Conservation (phyloP, 768 basidiomycete genomes). For the Cystofilobasidium capitatum region DNA sequence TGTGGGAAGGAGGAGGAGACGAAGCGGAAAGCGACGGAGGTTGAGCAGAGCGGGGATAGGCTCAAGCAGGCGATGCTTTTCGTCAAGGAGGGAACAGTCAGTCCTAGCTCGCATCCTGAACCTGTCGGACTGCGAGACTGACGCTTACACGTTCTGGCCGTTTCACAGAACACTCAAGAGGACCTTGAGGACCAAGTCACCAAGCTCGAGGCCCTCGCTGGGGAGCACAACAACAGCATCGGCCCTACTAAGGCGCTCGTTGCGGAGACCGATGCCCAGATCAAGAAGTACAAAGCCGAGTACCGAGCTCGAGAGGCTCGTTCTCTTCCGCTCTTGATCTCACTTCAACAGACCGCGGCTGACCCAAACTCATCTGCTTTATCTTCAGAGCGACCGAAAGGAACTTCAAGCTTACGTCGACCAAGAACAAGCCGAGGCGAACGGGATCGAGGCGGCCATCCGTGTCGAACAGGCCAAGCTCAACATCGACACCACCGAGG, state of each 20-base stretch:
- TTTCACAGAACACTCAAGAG: not conserved
- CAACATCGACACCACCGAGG: conserved; percentile 15
- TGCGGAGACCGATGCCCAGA: not conserved
- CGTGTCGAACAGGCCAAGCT: conserved; percentile 6
- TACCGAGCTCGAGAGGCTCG: not conserved
- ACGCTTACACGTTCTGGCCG: not conserved
- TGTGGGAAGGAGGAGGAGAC: conserved; percentile 57
- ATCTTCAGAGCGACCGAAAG: not conserved
- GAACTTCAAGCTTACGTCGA: not conserved
- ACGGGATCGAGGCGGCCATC: conserved; percentile 5
- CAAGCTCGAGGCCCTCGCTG: not conserved
- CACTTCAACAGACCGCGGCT: not conserved
- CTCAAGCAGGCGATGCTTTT: conserved; percentile 42
- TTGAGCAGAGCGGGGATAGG: conserved; percentile 45
- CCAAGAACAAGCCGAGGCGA: not conserved
- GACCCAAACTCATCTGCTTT: not conserved
- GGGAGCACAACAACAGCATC: conserved; percentile 39
- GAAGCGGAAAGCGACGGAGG: conserved; percentile 38
- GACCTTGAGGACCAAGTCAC: conserved; percentile 43
- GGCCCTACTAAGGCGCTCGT: conserved; percentile 16
- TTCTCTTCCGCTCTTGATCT: not conserved
- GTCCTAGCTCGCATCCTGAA: not conserved
- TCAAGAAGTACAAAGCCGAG: conserved; percentile 2
- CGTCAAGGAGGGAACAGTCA: conserved; percentile 40
- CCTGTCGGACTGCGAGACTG: not conserved